phyloP scores from a whole-genome alignment of 1,139 yeast genomes.

The Hansenula lynferdii region DNA sequence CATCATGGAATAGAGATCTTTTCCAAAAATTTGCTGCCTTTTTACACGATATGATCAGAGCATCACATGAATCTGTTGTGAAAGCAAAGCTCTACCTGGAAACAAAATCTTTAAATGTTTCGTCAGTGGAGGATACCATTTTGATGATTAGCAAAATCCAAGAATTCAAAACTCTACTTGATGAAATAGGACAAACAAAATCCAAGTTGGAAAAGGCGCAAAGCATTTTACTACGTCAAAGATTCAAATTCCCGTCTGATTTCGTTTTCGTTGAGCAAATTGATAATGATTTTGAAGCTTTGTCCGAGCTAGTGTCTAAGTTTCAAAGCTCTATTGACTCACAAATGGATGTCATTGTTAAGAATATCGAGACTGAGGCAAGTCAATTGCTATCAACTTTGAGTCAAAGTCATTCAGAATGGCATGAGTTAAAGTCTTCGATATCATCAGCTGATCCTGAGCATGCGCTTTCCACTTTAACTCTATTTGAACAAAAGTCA shows the following conservation, averaged over 20 bases:
- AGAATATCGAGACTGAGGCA: slow-evolving; percentile 40
- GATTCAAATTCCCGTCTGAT: slow-evolving; percentile 44
- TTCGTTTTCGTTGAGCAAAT: slow-evolving; percentile 69
- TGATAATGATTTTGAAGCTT: slow-evolving; percentile 42
- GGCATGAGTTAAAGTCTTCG: slow-evolving; percentile 50
- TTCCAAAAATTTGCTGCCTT: slow-evolving; percentile 38
- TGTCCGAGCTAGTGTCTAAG: slow-evolving; percentile 37
- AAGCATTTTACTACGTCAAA: slow-evolving; percentile 35
- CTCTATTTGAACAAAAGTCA: slow-evolving; percentile 35
- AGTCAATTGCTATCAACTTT: slow-evolving; percentile 34
- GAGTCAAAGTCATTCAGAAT: slow-evolving; percentile 29
- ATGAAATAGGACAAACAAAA: slow-evolving; percentile 29
- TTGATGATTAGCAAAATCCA: slow-evolving; percentile 31
- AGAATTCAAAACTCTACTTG: slow-evolving; percentile 20
- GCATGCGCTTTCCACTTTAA: slow-evolving; percentile 44
- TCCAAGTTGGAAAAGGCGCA: slow-evolving; percentile 37
- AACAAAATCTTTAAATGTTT: slow-evolving; percentile 26
- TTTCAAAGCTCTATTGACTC: slow-evolving; percentile 37
- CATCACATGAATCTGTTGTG: slow-evolving; percentile 24
- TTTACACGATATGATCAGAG: slow-evolving; percentile 27
- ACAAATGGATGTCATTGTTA: slow-evolving; percentile 37
- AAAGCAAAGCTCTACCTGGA: slow-evolving; percentile 31
- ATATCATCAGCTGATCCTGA: slow-evolving; percentile 41
- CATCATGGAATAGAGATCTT: slow-evolving; percentile 49
- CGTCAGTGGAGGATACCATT: slow-evolving; percentile 33